Conservation (phyloP, 2,329 filamentous ascomycete genomes). For the Tolypocladium ovalisporum region DNA sequence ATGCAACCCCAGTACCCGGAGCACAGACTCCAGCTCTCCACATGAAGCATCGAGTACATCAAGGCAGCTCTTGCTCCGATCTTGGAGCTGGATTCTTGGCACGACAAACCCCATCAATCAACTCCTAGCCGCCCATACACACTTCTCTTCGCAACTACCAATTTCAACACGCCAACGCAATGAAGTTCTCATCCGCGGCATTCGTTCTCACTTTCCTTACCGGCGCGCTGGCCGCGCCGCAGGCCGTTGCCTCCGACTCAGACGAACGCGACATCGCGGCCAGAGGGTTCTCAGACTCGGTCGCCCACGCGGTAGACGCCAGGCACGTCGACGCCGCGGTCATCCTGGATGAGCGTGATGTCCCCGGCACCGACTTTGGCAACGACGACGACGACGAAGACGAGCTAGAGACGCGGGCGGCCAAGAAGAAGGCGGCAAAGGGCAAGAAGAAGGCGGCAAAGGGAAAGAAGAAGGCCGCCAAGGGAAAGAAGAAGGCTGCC, state of each 20-base stretch:
- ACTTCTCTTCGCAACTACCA: background rate
- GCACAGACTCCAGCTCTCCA: background rate
- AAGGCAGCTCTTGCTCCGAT: background rate
- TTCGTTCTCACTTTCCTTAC: conserved; percentile 4
- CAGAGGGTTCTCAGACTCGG: background rate
- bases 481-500: background rate
- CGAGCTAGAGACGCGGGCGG: background rate
- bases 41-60: background rate
- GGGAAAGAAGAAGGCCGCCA: background rate
- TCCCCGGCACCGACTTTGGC: rapidly evolving
- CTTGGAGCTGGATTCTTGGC: background rate
- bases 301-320: background rate
- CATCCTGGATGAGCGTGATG: background rate
- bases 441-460: background rate
- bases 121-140: background rate
- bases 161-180: background rate
- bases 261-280: background rate
- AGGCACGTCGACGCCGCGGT: background rate
- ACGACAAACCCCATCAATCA: background rate
- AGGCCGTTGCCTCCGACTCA: background rate
- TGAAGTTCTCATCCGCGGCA: conserved; percentile 3
- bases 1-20: background rate
- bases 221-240: conserved; percentile 5
- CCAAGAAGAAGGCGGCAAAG: background rate
- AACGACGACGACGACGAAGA: background rate